These are phyloP conservation scores for Fraxinus dipetala DNA, from an alignment of 305 asterid genomes.

Conservation along the genomic window DNA sequence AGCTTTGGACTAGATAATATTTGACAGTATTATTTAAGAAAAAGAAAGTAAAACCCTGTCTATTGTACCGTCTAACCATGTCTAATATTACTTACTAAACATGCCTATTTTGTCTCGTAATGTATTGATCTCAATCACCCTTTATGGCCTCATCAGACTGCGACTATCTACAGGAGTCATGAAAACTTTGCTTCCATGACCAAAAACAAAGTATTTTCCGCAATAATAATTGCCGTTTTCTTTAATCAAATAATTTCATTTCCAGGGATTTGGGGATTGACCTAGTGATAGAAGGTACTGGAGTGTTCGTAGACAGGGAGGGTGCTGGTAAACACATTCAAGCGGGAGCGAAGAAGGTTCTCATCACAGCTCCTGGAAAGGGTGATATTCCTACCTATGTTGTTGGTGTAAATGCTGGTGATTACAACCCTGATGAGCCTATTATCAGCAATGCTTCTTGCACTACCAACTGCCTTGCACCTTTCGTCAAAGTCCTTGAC, in stretches of 20 bases:
- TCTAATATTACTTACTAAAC: not conserved
- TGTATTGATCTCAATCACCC: not conserved
- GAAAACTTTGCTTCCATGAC: not conserved
- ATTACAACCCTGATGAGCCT: conserved; percentile 55
- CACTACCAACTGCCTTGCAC: conserved; percentile 97
- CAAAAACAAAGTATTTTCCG: not conserved
- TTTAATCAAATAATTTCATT: not conserved
- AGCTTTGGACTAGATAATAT: not conserved
- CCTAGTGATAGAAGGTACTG: conserved; percentile 87
- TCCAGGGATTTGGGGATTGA: conserved; percentile 70
- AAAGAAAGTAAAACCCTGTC: not conserved
- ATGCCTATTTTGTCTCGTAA: not conserved
- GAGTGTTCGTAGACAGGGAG: conserved; percentile 85
- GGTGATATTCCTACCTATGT: conserved; percentile 94
- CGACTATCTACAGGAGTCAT: not conserved
- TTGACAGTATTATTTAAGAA: not conserved
- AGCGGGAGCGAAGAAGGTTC: conserved; percentile 94
- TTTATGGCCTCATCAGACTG: not conserved
- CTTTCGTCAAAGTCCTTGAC: conserved; percentile 90
- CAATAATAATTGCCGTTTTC: conserved; percentile 2
- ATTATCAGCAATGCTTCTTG: conserved; percentile 95
- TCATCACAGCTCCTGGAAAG: conserved; percentile 91
- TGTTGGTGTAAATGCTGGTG: conserved; percentile 82
- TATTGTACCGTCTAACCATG: not conserved
- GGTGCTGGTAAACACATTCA: conserved; percentile 87